Percentiles rank a stretch among this genome's conserved stretches.
These are phyloP conservation scores for Globisporangium paroecandrum DNA, from an alignment of 352 stramenopile genomes.

Conservation along the genomic window DNA sequence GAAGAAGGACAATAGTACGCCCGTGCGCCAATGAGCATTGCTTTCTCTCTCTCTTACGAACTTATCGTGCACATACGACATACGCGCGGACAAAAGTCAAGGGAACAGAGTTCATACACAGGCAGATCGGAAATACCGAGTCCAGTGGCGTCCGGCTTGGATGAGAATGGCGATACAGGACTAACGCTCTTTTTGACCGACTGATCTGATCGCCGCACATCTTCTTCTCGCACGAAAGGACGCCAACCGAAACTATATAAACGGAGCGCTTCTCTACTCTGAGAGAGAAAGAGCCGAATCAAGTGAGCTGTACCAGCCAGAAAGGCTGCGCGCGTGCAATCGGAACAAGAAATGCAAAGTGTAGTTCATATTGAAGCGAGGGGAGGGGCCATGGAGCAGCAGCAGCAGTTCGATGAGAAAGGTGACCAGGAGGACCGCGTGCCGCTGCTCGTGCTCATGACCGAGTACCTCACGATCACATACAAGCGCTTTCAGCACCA, in stretches of 20 bases:
- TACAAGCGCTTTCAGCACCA: constrained; percentile 22
- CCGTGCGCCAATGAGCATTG: neutral
- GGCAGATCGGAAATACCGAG: too few species aligned
- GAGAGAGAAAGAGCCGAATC: too few species aligned
- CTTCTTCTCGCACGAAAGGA: constrained; percentile 10
- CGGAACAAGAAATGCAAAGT: neutral
- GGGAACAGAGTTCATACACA: too few species aligned
- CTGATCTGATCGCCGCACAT: neutral
- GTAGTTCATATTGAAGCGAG: neutral
- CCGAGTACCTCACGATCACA: constrained; percentile 26
- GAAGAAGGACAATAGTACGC: neutral
- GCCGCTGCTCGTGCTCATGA: constrained; percentile 23
- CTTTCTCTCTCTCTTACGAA: neutral
- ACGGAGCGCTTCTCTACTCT: neutral
- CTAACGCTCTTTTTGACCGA: neutral
- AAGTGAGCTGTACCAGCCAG: neutral
- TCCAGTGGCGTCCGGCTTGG: too few species aligned
- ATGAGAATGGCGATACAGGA: neutral
- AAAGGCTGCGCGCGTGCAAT: constrained; percentile 2
- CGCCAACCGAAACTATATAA: neutral
- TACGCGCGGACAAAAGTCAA: too few species aligned
- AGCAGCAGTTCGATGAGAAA: constrained; percentile 6
- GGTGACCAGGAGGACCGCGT: neutral
- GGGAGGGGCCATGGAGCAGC: constrained; percentile 1
- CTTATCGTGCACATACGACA: too few species aligned